Evolutionary conservation across 495 filamentous ascomycete genomes (phyloP).

Genomic region (Letharia lupina): DNA sequence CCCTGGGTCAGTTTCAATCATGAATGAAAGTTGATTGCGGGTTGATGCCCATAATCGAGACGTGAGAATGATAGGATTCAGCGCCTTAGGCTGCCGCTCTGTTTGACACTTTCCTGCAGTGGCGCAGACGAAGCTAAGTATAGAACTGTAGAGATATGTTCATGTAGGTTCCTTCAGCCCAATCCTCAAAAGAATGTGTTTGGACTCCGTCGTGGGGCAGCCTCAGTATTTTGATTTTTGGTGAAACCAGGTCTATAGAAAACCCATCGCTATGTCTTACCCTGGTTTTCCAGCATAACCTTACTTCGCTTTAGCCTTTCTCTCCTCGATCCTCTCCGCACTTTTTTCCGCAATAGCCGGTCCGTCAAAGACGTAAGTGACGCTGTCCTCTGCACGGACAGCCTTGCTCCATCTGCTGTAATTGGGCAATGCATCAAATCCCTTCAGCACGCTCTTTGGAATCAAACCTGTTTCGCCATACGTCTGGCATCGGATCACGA

Average conservation of each 20-base stretch:
- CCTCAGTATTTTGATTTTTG: not conserved
- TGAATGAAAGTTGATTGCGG: too few relatives aligned
- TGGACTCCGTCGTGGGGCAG: not conserved
- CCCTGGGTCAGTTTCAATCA: too few relatives aligned
- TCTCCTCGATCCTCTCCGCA: constrained; percentile 9
- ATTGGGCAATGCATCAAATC: constrained; percentile 17
- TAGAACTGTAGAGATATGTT: not conserved
- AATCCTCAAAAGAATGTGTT: not conserved
- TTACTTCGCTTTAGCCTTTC: constrained; percentile 15
- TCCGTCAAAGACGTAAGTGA: constrained; percentile 17
- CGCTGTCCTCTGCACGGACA: constrained; percentile 7
- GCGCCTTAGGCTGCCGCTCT: not conserved
- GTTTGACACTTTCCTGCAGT: not conserved
- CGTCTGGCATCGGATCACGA: constrained; percentile 15
- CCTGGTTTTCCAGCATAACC: not conserved
- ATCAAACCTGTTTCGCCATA: constrained; percentile 12
- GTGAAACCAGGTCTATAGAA: not conserved
- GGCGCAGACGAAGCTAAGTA: not conserved
- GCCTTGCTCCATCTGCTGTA: constrained; percentile 21
- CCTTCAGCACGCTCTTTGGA: constrained; percentile 16
- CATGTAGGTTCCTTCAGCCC: not conserved
- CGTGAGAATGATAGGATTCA: too few relatives aligned
- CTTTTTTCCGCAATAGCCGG: not conserved
- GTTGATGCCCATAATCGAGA: too few relatives aligned
- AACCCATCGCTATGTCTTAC: not conserved